Evolutionary conservation across 2,329 filamentous ascomycete species (phyloP), one percentile per base, ranked within the genome.

Genomic region (Xylaria sp.): DNA sequence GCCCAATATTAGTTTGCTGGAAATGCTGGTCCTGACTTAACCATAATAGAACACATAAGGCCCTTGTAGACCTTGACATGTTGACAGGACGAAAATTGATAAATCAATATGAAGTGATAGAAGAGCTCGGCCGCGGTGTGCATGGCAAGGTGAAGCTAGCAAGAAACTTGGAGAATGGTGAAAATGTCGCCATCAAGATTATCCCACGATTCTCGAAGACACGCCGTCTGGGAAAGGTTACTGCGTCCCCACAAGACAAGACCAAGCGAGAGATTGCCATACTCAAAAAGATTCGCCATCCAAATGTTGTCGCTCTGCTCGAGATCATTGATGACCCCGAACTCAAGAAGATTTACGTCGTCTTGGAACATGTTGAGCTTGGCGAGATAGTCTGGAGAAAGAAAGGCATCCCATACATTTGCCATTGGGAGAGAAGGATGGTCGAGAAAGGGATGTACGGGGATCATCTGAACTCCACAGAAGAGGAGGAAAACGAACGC

Each of bases 91-190:
- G 96, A 72, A 99, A 99, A 83, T 87, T 94, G 63, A 97, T 99
- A 85, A 99, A 99, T 78, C 92, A 98, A 78, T 99, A 99, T 82
- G 94, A 98, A 81, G 93, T 99, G 75, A 92, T 98, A 73, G 93
- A 97, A 80, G 96, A 99, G 82, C 93, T 99, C 63, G 96, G 96
- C 65, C 92, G 96, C 69, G 96, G 96, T 60, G 93, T 97, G 76
- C 96, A 99, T 79, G 96, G 96, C 77, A 99, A 98, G 83, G 96
- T 99, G 78, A 99, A 99, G 82, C 87, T 98, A 57, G 96, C 94
- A 57, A 89, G 94, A 63, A 94, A 97, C 78, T 84, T 94, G 55
- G 85, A 90, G 65, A 94, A 89, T 1, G 87, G 88, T 70, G 90
- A 93, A 63, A 91, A 91, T 78, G 95, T 99, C 3, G 96, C 96